These are phyloP conservation scores for Hypoxylon perforatum DNA, from an alignment of 495 filamentous ascomycete genomes.

Conservation along the genomic window DNA sequence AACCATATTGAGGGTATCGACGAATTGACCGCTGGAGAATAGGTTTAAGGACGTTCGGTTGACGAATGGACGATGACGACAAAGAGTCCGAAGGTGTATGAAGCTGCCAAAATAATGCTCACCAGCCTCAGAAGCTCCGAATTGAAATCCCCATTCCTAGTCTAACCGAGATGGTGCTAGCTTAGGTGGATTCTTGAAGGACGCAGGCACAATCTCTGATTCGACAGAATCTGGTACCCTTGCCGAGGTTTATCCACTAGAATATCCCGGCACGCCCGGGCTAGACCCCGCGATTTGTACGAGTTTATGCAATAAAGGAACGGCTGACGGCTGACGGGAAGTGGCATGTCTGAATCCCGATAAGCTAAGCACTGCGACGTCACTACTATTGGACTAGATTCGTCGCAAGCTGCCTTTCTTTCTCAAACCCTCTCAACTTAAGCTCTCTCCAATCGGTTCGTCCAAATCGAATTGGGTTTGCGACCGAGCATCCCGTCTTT, in stretches of 20 bases:
- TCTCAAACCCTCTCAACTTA: conserved; percentile 23
- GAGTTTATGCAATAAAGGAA: no score
- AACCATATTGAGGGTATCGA: conserved; percentile 78
- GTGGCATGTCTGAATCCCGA: conserved; percentile 29
- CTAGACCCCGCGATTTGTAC: not conserved
- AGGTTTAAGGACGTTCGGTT: conserved; percentile 10
- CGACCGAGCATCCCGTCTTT: not conserved
- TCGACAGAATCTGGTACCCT: not conserved
- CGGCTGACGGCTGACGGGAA: conserved; percentile 4
- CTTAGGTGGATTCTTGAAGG: conserved; percentile 5
- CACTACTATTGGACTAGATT: conserved; percentile 21
- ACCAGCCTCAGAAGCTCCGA: conserved; percentile 30
- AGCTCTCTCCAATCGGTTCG: not conserved
- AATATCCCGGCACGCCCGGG: conserved; percentile 10
- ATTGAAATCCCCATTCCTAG: conserved; percentile 39
- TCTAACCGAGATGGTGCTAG: conserved; percentile 24
- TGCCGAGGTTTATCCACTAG: conserved; percentile 29
- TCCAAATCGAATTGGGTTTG: not conserved
- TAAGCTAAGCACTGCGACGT: conserved; percentile 44
- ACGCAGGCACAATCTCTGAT: conserved; percentile 5
- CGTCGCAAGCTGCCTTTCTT: conserved; percentile 23
- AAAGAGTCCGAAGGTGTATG: conserved; percentile 33
- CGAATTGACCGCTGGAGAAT: conserved; percentile 46
- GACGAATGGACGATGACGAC: conserved; percentile 45
- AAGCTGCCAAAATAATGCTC: conserved; percentile 45